A percentile compares a stretch with the other conserved stretches of the same genome.
These are phyloP conservation scores for Penicillium lividum DNA, from an alignment of 495 filamentous ascomycete species.

Conservation along the genomic window DNA sequence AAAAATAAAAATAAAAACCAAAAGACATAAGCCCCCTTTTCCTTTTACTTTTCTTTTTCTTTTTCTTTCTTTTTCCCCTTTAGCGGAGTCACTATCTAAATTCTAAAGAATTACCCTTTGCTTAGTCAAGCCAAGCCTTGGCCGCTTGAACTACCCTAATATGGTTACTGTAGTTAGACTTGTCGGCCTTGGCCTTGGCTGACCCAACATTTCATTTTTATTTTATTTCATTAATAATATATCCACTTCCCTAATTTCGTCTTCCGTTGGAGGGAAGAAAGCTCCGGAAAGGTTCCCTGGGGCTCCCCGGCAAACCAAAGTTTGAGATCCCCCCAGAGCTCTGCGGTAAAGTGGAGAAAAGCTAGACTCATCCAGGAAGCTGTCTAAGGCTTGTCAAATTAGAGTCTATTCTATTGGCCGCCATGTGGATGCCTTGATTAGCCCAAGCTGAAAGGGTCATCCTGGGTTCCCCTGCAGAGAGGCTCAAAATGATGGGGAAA, in stretches of 20 bases:
- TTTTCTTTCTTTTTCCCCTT: too few relatives aligned
- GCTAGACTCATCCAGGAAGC: constrained; percentile 2
- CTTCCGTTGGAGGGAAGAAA: not conserved
- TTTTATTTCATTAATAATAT: not conserved
- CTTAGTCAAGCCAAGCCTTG: not conserved
- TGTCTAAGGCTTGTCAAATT: constrained; percentile 3
- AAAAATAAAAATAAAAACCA: constrained; percentile 15
- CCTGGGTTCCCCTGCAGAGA: constrained; percentile 23
- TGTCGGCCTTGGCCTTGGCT: not conserved
- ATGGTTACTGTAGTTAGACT: constrained; percentile 2
- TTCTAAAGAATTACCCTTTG: not conserved
- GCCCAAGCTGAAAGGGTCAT: constrained; percentile 18
- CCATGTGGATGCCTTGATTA: constrained; percentile 16
- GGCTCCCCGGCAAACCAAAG: not conserved
- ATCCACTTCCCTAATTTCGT: not conserved
- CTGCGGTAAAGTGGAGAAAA: constrained; percentile 13
- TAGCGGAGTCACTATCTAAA: too few relatives aligned
- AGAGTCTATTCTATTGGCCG: constrained; percentile 11
- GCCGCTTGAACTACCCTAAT: constrained; percentile 8
- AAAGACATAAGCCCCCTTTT: not conserved
- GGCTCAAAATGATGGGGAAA: constrained; percentile 19
- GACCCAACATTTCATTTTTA: not conserved
- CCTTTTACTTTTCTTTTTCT: too few relatives aligned
- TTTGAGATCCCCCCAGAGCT: constrained; percentile 9
- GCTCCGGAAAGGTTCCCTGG: not conserved